A percentile compares a stretch with the other conserved stretches of the same genome.
Conservation (phyloP, 371 early-diverging fungal species). For the Conidiobolus incongruus region DNA sequence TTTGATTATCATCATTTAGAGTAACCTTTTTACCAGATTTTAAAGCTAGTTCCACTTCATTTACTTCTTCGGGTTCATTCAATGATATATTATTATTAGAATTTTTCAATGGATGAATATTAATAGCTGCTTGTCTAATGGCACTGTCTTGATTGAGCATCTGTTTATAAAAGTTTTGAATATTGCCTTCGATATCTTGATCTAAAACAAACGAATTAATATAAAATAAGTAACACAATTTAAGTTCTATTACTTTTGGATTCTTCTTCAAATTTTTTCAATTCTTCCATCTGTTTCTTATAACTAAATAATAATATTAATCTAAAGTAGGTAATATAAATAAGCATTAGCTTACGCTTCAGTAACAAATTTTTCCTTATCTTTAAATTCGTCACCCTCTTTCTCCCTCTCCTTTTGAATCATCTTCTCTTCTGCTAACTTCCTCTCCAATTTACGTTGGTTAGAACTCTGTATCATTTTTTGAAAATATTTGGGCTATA, state of each 20-base stretch:
- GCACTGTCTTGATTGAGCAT: constrained; percentile 16
- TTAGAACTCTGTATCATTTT: constrained; percentile 49
- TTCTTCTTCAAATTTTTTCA: constrained; percentile 58
- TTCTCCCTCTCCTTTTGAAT: constrained; percentile 48
- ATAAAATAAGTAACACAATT: no score
- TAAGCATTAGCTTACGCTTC: constrained; percentile 36
- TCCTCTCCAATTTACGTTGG: constrained; percentile 56
- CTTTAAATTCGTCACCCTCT: constrained; percentile 41
- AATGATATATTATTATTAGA: constrained; percentile 5
- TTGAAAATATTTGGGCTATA: constrained; percentile 57
- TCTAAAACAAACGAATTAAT: no score
- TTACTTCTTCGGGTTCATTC: constrained; percentile 9
- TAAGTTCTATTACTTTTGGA: no score
- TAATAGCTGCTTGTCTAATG: constrained; percentile 5
- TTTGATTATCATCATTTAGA: constrained; percentile 46
- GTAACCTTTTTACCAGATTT: constrained; percentile 21
- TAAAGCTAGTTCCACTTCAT: constrained; percentile 11
- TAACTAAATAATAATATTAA: constrained; percentile 24
- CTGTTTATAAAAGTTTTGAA: constrained; percentile 26
- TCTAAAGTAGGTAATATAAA: no score
- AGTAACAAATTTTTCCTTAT: constrained; percentile 77
- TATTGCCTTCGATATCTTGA: no score
- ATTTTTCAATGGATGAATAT: constrained; percentile 4
- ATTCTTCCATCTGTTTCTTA: constrained; percentile 56
- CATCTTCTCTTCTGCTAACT: constrained; percentile 56